phyloP scores from a whole-genome alignment of 1,284 basidiomycete species.

The Puccinia sorghi region DNA sequence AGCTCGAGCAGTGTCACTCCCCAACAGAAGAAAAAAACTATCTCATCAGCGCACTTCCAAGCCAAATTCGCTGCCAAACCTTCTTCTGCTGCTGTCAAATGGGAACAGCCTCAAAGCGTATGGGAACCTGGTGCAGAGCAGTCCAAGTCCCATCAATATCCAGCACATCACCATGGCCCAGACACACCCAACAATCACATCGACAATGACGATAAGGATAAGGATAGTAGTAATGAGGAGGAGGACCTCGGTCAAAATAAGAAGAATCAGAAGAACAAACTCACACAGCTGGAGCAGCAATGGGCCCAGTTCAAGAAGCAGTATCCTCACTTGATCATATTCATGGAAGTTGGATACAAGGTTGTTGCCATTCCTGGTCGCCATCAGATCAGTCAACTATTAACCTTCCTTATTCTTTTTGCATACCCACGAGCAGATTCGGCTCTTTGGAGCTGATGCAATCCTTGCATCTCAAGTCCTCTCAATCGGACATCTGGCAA shows the following conservation, averaged over 20 bases:
- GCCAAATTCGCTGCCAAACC: not conserved
- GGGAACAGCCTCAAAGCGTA: constrained; percentile 17
- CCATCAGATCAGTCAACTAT: not conserved
- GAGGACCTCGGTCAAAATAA: not conserved
- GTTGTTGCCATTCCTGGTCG: not conserved
- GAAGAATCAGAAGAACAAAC: constrained; percentile 14
- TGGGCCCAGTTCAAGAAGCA: constrained; percentile 35
- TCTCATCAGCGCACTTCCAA: not conserved
- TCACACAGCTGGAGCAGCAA: constrained; percentile 43
- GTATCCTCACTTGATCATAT: constrained; percentile 29
- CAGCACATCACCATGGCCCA: not conserved
- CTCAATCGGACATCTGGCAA: constrained; percentile 34
- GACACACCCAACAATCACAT: not conserved
- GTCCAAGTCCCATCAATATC: not conserved
- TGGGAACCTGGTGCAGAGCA: constrained; percentile 22
- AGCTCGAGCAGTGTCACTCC: not conserved
- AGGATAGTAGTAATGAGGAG: not conserved
- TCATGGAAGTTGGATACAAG: constrained; percentile 47
- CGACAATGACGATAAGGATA: not conserved
- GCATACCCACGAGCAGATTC: constrained; percentile 6
- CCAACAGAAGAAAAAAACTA: not conserved
- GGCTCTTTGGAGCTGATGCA: constrained; percentile 38
- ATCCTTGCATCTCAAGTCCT: constrained; percentile 34
- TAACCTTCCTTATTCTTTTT: not conserved
- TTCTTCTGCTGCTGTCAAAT: not conserved